Evolutionary conservation across 2,329 filamentous ascomycete genomes (phyloP).

Genomic region (Talaromyces albobiverticillius): DNA sequence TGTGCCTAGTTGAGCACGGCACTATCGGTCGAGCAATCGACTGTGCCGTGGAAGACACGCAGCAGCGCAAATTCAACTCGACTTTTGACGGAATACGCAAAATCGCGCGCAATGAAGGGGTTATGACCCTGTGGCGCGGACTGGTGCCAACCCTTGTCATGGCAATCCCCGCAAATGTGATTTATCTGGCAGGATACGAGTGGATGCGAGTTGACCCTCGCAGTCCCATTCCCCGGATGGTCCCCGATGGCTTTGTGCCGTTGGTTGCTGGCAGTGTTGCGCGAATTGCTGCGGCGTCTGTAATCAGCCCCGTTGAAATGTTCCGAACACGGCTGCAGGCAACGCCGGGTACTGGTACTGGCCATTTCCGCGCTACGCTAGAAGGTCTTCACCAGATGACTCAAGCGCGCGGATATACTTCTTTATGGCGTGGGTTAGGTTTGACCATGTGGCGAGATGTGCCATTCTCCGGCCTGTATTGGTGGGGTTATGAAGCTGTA

Average conservation of each 20-base stretch:
- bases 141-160: slow-evolving; percentile 92
- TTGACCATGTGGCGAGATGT: slow-evolving; percentile 96
- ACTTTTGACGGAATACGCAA: slow-evolving; percentile 90
- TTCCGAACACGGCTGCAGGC: slow-evolving; percentile 91
- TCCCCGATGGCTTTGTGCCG: slow-evolving; percentile 71
- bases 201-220: slow-evolving; percentile 74
- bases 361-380: slow-evolving; percentile 77
- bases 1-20: slow-evolving; percentile 65
- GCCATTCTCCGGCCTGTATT: slow-evolving; percentile 94
- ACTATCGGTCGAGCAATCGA: slow-evolving; percentile 51
- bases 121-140: slow-evolving; percentile 84
- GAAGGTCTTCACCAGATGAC: slow-evolving; percentile 78
- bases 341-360: slow-evolving; percentile 55
- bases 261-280: slow-evolving; percentile 76
- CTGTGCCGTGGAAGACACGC: slow-evolving; percentile 84
- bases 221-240: slow-evolving; percentile 66
- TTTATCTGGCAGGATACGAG: slow-evolving; percentile 98
- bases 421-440: slow-evolving; percentile 85
- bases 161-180: slow-evolving; percentile 93
- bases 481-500: slow-evolving; percentile 93
- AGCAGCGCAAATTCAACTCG: slow-evolving; percentile 79
- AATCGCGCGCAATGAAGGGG: slow-evolving; percentile 89
- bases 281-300: slow-evolving; percentile 74
- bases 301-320: slow-evolving; percentile 88
- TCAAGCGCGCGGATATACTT: slow-evolving; percentile 68